Percentiles rank a stretch among this genome's conserved stretches.
Evolutionary conservation across 2,329 filamentous ascomycete genomes (phyloP).

Genomic region (Mycosphaerella sp.): DNA sequence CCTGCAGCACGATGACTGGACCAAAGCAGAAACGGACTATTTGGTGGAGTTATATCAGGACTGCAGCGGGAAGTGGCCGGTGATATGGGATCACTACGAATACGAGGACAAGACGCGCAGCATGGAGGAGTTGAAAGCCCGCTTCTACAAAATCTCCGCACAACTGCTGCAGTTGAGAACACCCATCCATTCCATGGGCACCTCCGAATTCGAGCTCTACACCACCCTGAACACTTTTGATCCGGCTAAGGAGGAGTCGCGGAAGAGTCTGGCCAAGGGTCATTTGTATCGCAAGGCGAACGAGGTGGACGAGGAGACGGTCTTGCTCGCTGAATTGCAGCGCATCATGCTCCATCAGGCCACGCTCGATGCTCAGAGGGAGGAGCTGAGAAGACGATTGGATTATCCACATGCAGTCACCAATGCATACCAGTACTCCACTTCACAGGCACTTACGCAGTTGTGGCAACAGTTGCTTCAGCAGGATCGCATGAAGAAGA

Average conservation of each 20-base stretch:
- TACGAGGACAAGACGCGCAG: slow-evolving; percentile 45
- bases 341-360: slow-evolving; percentile 84
- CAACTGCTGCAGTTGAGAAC: slow-evolving; percentile 76
- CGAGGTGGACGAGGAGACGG: slow-evolving; percentile 87
- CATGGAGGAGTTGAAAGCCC: slow-evolving; percentile 84
- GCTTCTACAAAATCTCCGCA: slow-evolving; percentile 82
- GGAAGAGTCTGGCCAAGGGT: slow-evolving; percentile 79
- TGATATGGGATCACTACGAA: slow-evolving; percentile 83
- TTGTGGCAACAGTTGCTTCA: slow-evolving; percentile 76
- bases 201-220: slow-evolving; percentile 73
- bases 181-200: slow-evolving; percentile 79
- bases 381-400: slow-evolving; percentile 69
- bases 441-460: slow-evolving; percentile 70
- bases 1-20: slow-evolving; percentile 63
- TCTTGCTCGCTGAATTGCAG: slow-evolving; percentile 81
- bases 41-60: slow-evolving; percentile 67
- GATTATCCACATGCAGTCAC: slow-evolving; percentile 65
- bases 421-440: slow-evolving; percentile 61
- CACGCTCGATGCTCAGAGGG: slow-evolving; percentile 78
- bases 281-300: slow-evolving; percentile 74
- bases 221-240: slow-evolving; percentile 85
- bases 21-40: slow-evolving; percentile 90
- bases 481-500: slow-evolving; percentile 84
- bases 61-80: slow-evolving; percentile 81
- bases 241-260: slow-evolving; percentile 65